These are phyloP conservation scores for Fusarium napiforme DNA, from an alignment of 2,329 filamentous ascomycete species.

Conservation along the genomic window DNA sequence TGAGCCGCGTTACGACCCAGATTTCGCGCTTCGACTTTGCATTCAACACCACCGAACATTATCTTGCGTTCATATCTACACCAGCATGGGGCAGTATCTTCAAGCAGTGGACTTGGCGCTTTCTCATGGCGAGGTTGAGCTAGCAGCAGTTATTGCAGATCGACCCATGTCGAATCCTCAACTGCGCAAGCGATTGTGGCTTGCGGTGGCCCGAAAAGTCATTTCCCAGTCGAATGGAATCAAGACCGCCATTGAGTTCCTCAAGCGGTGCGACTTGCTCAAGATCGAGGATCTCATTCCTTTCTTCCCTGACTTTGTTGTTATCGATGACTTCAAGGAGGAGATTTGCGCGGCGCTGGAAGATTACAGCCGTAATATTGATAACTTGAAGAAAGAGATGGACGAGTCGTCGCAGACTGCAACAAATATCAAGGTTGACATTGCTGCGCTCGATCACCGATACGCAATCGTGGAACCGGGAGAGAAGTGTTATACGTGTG, in stretches of 20 bases:
- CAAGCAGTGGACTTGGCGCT: slow-evolving; percentile 94
- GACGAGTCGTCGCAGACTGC: slow-evolving; percentile 92
- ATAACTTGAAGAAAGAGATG: slow-evolving; percentile 90
- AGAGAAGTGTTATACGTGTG: slow-evolving; percentile 91
- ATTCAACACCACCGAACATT: slow-evolving; percentile 94
- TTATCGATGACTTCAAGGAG: slow-evolving; percentile 99
- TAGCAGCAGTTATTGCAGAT: slow-evolving; percentile 90
- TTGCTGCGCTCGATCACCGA: slow-evolving; percentile 83
- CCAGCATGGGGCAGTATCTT: slow-evolving; percentile 92
- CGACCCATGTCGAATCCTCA: slow-evolving; percentile 80
- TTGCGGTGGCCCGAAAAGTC: slow-evolving; percentile 93
- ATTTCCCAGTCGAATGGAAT: slow-evolving; percentile 88
- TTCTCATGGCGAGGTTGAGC: slow-evolving; percentile 87
- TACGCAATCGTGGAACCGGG: slow-evolving; percentile 98
- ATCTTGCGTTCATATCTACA: slow-evolving; percentile 97
- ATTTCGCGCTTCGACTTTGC: slow-evolving; percentile 94
- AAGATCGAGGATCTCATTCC: slow-evolving; percentile 97
- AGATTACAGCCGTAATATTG: slow-evolving; percentile 92
- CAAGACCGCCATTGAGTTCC: slow-evolving; percentile 91
- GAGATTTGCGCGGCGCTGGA: slow-evolving; percentile 95
- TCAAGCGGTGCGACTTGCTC: slow-evolving; percentile 89
- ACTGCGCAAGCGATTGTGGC: slow-evolving; percentile 93
- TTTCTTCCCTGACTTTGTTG: slow-evolving; percentile 98
- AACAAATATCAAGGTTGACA: slow-evolving; percentile 89
- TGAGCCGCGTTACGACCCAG: slow-evolving; percentile 88